Evolutionary conservation across 768 basidiomycete species (phyloP).

Genomic region (Leccinum aurantiacum): DNA sequence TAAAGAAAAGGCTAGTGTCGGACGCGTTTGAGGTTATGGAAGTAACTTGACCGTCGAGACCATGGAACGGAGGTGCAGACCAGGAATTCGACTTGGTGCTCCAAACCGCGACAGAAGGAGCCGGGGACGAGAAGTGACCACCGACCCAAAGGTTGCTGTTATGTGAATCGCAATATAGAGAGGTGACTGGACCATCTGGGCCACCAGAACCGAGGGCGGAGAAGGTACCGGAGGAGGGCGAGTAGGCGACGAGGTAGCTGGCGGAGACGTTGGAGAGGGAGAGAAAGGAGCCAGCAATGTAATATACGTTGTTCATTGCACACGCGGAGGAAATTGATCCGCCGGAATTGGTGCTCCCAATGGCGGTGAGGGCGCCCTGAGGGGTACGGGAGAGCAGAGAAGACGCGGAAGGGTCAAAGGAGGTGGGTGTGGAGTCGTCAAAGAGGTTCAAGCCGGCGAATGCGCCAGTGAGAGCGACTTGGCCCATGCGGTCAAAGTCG

Average conservation of each 20-base stretch:
- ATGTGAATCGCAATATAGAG: constrained; percentile 74
- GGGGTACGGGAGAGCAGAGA: constrained; percentile 66
- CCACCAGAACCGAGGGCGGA: constrained; percentile 63
- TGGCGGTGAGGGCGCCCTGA: constrained; percentile 63
- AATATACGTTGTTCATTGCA: constrained; percentile 63
- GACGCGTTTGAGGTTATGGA: constrained; percentile 78
- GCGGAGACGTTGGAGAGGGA: constrained; percentile 60
- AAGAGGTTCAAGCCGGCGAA: constrained; percentile 86
- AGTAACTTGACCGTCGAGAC: constrained; percentile 67
- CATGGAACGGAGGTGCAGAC: constrained; percentile 78
- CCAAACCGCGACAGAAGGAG: constrained; percentile 70
- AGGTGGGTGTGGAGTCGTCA: constrained; percentile 50
- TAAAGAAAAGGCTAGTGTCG: constrained; percentile 75
- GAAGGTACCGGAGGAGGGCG: constrained; percentile 55
- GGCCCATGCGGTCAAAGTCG: constrained; percentile 85
- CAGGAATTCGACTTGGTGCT: constrained; percentile 62
- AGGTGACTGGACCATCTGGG: constrained; percentile 70
- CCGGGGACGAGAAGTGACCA: constrained; percentile 70
- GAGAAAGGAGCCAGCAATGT: constrained; percentile 82
- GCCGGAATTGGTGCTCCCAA: constrained; percentile 79
- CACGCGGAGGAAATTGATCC: constrained; percentile 79
- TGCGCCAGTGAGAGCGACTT: constrained; percentile 82
- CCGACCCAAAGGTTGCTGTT: constrained; percentile 74
- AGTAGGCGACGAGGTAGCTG: constrained; percentile 77
- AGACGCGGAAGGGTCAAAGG: constrained; percentile 70